phyloP scores from a whole-genome alignment of 1,284 basidiomycete genomes.

The Phellopilus nigrolimitatus region DNA sequence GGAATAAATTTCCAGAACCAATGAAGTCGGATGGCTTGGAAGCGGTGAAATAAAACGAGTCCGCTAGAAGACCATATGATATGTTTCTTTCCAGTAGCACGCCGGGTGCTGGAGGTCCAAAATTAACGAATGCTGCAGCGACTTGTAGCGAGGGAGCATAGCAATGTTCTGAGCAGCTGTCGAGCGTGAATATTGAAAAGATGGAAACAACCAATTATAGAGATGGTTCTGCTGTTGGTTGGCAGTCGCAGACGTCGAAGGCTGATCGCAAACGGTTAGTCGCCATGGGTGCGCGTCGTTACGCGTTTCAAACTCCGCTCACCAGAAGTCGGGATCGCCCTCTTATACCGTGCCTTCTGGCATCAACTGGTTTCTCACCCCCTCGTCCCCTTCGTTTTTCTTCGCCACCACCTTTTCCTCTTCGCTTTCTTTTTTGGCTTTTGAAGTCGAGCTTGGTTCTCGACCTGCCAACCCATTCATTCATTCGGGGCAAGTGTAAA shows the following conservation, averaged over 20 bases:
- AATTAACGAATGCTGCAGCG: no score
- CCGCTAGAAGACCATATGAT: no score
- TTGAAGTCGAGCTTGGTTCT: conserved; percentile 57
- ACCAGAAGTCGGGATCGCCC: background rate
- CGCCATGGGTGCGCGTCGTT: conserved; percentile 31
- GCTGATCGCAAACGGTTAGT: conserved; percentile 23
- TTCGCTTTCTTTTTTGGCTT: conserved; percentile 32
- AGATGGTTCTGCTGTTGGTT: background rate
- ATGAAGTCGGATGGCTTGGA: no score
- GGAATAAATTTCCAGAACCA: background rate
- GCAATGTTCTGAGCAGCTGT: no score
- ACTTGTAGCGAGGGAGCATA: no score
- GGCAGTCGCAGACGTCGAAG: background rate
- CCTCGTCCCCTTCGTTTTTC: conserved; percentile 27
- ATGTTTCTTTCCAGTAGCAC: no score
- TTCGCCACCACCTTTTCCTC: conserved; percentile 35
- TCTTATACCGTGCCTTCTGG: conserved; percentile 13
- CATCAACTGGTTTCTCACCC: conserved; percentile 28
- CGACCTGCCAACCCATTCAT: conserved; percentile 51
- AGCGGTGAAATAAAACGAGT: no score
- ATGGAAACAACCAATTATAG: background rate
- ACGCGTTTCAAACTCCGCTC: conserved; percentile 19
- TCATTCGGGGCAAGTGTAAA: conserved; percentile 41
- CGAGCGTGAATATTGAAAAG: no score
- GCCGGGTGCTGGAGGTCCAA: no score